These are phyloP conservation scores for Torrubiellomyces zombiae DNA, from an alignment of 2,329 filamentous ascomycete genomes.

Conservation along the genomic window DNA sequence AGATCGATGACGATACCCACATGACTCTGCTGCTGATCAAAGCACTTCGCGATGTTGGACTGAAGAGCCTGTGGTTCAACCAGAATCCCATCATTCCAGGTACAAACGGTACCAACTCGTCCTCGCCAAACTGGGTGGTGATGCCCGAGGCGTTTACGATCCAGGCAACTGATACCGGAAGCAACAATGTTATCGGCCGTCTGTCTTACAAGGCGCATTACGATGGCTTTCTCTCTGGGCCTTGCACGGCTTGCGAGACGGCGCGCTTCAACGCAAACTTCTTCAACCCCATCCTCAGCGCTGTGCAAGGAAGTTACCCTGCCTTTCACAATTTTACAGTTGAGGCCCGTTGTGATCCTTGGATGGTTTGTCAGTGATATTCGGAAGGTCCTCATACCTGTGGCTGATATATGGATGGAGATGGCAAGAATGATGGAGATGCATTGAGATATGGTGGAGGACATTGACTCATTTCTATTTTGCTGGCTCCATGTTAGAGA, in stretches of 20 bases:
- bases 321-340: slow-evolving; percentile 20
- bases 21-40: slow-evolving; percentile 23
- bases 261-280: slow-evolving; percentile 18
- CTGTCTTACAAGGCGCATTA: slow-evolving; percentile 21
- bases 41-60: slow-evolving; percentile 19
- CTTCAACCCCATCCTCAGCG: slow-evolving; percentile 20
- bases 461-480: slow-evolving; percentile 5
- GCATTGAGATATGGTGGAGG: slow-evolving; percentile 4
- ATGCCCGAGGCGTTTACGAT: slow-evolving; percentile 22
- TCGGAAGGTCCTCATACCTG: not conserved
- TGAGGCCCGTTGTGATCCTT: slow-evolving; percentile 20
- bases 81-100: slow-evolving; percentile 20
- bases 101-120: slow-evolving; percentile 12
- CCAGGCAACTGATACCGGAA: slow-evolving; percentile 16
- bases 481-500: slow-evolving; percentile 6
- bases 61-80: slow-evolving; percentile 23
- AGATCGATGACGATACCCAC: slow-evolving; percentile 21
- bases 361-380: slow-evolving; percentile 18
- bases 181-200: slow-evolving; percentile 16
- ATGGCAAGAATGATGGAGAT: slow-evolving; percentile 1
- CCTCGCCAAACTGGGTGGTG: slow-evolving; percentile 18
- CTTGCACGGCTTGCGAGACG: slow-evolving; percentile 19
- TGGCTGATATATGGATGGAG: slow-evolving; percentile 2
- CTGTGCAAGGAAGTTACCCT: slow-evolving; percentile 21
- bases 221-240: slow-evolving; percentile 18